Base-by-base conservation (phyloP, 2,329 filamentous ascomycete genomes). In the Pseudogymnoascus sp. region DNA sequence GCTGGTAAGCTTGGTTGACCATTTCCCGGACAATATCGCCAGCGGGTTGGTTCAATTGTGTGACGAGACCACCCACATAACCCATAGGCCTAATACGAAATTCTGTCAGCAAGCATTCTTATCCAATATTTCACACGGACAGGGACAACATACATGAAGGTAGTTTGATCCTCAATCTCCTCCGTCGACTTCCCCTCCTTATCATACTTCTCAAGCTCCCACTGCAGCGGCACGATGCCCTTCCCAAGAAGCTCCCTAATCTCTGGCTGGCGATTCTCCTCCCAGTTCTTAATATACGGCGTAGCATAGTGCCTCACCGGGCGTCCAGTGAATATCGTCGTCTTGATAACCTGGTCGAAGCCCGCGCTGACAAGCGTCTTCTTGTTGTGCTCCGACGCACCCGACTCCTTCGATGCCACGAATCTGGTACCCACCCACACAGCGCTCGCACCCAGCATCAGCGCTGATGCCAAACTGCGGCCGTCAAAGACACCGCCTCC, bases 381-480 rank as follows among this genome's bases (percentile, higher is more conserved):
- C 80, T 97, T 94, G 82, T 97, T 94, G 52, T 89, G 85, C 76
- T 91, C 87, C 69, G 94, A 90, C 8, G 94, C 94, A 72, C 94
- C 93, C 61, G 94, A 94, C 81, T 99, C 94, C 68, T 97, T 90
- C 61, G 87, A 87, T 64, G 99, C 85, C 68, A 99, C 88, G 80
- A 99, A 99, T 67, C 94, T 86, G 37, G 94, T 99, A 73, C 94
- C 94, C 68, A 99, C 88, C 94, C 94, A 99, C 69, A 97, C 94
- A 70, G 86, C 94, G 65, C 83, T 84, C 61, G 94, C 94, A 68
- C 94, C 94, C 75, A 97, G 88, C 85, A 95, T 95, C 65, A 99
- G 84, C 60, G 93, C 83, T 4, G 94, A 89, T 59, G 94, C 94
- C 67, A 97, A 82, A 62, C 90, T 88, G 78, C 92, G 88, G 66